Conservation (phyloP, 2,329 filamentous ascomycete species). For the Fusarium luffae region DNA sequence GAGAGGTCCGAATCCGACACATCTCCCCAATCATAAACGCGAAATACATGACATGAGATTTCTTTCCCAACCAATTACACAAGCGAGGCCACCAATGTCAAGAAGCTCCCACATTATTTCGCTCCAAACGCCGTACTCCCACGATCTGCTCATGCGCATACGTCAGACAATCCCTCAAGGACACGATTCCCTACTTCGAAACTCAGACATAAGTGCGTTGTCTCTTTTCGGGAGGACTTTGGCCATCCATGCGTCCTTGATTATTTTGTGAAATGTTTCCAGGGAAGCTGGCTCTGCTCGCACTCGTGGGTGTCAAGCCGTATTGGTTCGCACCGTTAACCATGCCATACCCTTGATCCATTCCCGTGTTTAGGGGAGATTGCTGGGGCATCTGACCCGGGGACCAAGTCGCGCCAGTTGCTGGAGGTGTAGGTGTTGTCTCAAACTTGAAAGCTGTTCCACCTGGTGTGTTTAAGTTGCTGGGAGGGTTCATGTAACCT, state of each 20-base stretch:
- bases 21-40: conserved; percentile 33
- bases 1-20: conserved; percentile 25
- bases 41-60: conserved; percentile 26
- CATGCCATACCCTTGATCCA: conserved; percentile 61
- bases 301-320: conserved; percentile 49
- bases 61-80: conserved; percentile 15
- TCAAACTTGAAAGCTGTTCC: conserved; percentile 60
- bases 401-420: conserved; percentile 61
- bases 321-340: conserved; percentile 56
- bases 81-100: conserved; percentile 8
- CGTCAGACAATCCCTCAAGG: conserved; percentile 29
- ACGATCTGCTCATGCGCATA: conserved; percentile 27
- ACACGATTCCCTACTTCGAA: background rate
- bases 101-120: conserved; percentile 21
- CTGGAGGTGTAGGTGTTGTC: conserved; percentile 66
- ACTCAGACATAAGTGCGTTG: conserved; percentile 54
- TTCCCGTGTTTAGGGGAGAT: conserved; percentile 55
- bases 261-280: conserved; percentile 39
- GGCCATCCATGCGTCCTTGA: conserved; percentile 51
- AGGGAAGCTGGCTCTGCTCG: conserved; percentile 46
- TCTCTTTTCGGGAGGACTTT: conserved; percentile 63
- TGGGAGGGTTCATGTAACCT: conserved; percentile 51
- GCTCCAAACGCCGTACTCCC: conserved; percentile 44
- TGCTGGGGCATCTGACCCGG: conserved; percentile 63
- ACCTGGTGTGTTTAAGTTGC: conserved; percentile 41